Evolutionary conservation across 1,284 basidiomycete species (phyloP), one percentile per base, ranked within the genome.

Genomic region (Pseudozyma sp.): DNA sequence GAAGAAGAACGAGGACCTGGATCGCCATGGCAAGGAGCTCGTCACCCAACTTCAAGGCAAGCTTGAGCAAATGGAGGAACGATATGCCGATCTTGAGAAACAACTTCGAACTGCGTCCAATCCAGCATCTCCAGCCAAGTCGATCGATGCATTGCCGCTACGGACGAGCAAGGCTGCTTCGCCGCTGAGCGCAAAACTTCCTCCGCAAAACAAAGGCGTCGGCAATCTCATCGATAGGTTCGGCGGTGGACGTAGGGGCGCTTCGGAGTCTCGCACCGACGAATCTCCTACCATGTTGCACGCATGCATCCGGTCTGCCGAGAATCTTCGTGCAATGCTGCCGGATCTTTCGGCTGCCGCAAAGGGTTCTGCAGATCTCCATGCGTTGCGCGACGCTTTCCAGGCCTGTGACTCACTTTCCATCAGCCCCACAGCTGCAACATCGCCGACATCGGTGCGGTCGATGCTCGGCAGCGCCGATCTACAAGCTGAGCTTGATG

Each of bases 191-290:
- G 42, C 58, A 5, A 57, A 45, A 2, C 5, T 57, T 54, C 51
- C 50, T 13, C 31, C 40, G 31, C 66, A 53, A 29, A 71, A 52
- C 54, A 73, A 65, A 43, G 71, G 66, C 10, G 66, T 74, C 11
- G 59, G 62, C 47, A 66, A 64, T 13, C 54, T 74, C 29, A 74
- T 74, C 40, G 62, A 64, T 54, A 46, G 47, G 30, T 74, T 74
- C n/a, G 66, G 71, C 19, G 71, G 66, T 5, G 71, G 71, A 14
- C 58, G 59, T 42, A 62, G 55, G 14, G 35, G 52, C 8, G 44
- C 58, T 14, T 45, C 68, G 0, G 68, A 71, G 7, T 24, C 35
- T n/a, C 59, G 69, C 17, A 42, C n/a, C 3, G 69, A 72, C 4
- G 69, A 67, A 40, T 51, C 56, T 30, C 43, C 60, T 5, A 49